A percentile compares a stretch with the other conserved stretches of the same genome.
Conservation (phyloP, 2,329 filamentous ascomycete genomes). For the Clonostachys sp. region DNA sequence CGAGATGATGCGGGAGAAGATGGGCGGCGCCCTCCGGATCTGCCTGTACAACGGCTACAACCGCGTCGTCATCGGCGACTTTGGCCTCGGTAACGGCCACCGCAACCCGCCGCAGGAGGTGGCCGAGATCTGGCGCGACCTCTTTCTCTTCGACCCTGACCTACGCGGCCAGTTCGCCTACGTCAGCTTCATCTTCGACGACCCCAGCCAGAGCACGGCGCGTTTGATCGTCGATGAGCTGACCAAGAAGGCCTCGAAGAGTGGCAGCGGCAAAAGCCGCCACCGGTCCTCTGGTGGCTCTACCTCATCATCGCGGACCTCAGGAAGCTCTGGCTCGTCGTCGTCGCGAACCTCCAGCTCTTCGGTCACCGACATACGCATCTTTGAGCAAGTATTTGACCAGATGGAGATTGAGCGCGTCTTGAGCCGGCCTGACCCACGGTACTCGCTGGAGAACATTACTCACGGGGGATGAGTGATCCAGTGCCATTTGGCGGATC, state of each 20-base stretch:
- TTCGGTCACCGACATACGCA: constrained; percentile 39
- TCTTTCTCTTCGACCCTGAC: constrained; percentile 58
- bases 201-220: constrained; percentile 47
- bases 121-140: constrained; percentile 61
- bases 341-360: constrained; percentile 16
- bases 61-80: constrained; percentile 58
- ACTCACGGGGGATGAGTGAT: constrained; percentile 7
- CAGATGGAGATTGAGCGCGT: constrained; percentile 42
- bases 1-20: constrained; percentile 68
- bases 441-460: constrained; percentile 49
- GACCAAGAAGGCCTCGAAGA: constrained; percentile 41
- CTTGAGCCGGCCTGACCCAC: constrained; percentile 46
- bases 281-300: constrained; percentile 3
- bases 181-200: constrained; percentile 62
- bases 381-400: constrained; percentile 50
- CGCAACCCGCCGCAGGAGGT: constrained; percentile 62
- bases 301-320: constrained; percentile 16
- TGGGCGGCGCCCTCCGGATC: constrained; percentile 66
- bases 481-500: too few relatives aligned
- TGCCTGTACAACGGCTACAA: constrained; percentile 56
- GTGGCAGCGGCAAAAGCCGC: constrained; percentile 15
- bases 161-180: constrained; percentile 57
- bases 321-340: constrained; percentile 17
- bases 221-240: constrained; percentile 50
- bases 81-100: constrained; percentile 59